A percentile compares a stretch with the other conserved stretches of the same genome.
phyloP scores from a whole-genome alignment of 345 rosid genomes.

The Leavenworthia alabamica region DNA sequence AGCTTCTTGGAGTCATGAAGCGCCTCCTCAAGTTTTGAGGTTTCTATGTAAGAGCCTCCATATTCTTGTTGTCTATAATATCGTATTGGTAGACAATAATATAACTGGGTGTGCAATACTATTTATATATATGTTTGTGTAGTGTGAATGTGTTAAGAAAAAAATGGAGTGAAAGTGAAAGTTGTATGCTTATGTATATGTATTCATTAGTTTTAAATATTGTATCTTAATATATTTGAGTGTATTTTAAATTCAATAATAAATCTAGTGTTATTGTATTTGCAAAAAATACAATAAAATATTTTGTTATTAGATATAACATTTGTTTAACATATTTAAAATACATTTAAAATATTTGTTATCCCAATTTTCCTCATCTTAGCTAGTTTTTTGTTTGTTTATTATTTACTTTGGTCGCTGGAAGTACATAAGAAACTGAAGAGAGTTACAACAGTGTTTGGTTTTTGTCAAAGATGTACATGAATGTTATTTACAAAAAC shows the following conservation, averaged over 20 bases:
- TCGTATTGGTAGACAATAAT: not conserved
- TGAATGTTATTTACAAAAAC: no score
- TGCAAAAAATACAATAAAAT: no score
- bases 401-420: not conserved
- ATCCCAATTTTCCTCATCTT: no score
- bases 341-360: not conserved
- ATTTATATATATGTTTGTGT: conserved; percentile 4
- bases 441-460: no score
- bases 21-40: conserved; percentile 38
- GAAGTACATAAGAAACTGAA: no score
- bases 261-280: no score
- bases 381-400: not conserved
- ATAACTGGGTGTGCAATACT: not conserved
- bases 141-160: not conserved
- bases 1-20: conserved; percentile 41
- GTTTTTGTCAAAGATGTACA: not conserved
- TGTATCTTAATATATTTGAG: no score
- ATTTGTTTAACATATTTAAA: no score
- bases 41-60: not conserved
- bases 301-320: no score
- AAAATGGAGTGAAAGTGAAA: not conserved
- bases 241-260: no score
- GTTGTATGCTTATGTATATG: not conserved
- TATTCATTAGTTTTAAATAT: not conserved
- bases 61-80: not conserved